Percentiles rank a stretch among this genome's conserved stretches.
Conservation (phyloP, 169 alveolate species). For the Blepharisma undulans region DNA sequence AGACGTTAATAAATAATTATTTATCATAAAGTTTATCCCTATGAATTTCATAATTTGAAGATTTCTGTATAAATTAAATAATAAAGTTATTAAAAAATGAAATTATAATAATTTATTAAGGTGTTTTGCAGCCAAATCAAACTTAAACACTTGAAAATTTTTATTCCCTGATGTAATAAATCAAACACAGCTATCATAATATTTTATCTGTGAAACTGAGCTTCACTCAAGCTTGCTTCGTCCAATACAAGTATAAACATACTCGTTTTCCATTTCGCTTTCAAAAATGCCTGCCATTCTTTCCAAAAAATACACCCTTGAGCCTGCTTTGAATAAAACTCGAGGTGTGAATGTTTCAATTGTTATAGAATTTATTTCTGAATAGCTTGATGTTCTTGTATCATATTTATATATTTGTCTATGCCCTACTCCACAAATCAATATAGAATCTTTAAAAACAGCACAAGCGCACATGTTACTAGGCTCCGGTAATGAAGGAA, state of each 20-base stretch:
- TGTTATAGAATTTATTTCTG: background rate
- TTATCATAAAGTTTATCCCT: too few relatives aligned
- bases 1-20: too few relatives aligned
- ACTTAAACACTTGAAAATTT: background rate
- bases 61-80: too few relatives aligned
- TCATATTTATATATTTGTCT: background rate
- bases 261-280: background rate
- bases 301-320: background rate
- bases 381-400: background rate
- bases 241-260: background rate
- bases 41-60: too few relatives aligned
- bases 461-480: background rate
- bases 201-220: background rate
- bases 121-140: background rate
- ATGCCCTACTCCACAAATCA: background rate
- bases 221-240: background rate
- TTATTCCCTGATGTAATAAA: background rate
- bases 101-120: too few relatives aligned
- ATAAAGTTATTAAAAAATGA: too few relatives aligned
- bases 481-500: background rate
- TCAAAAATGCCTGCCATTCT: background rate
- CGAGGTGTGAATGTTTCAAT: background rate
- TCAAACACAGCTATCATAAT: background rate
- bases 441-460: background rate
- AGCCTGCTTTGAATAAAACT: background rate